Conservation (phyloP, 495 filamentous ascomycete species). For the Lasiosphaeris hirsuta region DNA sequence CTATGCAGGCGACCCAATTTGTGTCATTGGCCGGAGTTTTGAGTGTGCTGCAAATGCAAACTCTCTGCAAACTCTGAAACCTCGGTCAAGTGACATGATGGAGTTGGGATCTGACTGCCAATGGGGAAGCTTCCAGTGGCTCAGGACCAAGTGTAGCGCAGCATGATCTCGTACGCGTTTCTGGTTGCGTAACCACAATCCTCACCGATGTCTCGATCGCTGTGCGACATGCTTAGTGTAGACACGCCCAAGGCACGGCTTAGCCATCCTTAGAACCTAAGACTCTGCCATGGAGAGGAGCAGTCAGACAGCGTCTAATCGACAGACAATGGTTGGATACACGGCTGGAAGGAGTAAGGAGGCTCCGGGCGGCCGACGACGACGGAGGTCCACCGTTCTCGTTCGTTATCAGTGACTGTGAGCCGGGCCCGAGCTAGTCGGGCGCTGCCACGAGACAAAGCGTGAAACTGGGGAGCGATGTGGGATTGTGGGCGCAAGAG, state of each 20-base stretch:
- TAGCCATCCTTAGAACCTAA: too few species aligned
- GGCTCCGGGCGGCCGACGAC: constrained; percentile 5
- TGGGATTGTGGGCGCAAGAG: not conserved
- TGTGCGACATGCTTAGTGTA: too few species aligned
- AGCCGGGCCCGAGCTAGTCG: not conserved
- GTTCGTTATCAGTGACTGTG: constrained; percentile 6
- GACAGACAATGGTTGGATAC: too few species aligned
- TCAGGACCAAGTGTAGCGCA: constrained; percentile 14
- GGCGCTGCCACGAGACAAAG: constrained; percentile 9
- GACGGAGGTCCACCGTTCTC: constrained; percentile 5
- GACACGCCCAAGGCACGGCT: too few species aligned
- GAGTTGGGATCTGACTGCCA: constrained; percentile 4
- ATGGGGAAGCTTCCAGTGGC: constrained; percentile 13
- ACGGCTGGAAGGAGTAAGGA: too few species aligned
- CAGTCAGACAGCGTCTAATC: too few species aligned
- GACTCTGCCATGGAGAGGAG: too few species aligned
- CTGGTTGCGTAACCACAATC: constrained; percentile 25
- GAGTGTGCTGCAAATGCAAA: too few species aligned
- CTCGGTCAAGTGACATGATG: not conserved
- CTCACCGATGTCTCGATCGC: not conserved
- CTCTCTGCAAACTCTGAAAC: too few species aligned
- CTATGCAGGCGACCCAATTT: too few species aligned
- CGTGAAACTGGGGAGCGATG: constrained; percentile 5
- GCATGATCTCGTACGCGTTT: constrained; percentile 18
- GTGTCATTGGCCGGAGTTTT: too few species aligned